Conservation (phyloP, 192 early-diverging fungal species). For the Coemansia sp. region DNA sequence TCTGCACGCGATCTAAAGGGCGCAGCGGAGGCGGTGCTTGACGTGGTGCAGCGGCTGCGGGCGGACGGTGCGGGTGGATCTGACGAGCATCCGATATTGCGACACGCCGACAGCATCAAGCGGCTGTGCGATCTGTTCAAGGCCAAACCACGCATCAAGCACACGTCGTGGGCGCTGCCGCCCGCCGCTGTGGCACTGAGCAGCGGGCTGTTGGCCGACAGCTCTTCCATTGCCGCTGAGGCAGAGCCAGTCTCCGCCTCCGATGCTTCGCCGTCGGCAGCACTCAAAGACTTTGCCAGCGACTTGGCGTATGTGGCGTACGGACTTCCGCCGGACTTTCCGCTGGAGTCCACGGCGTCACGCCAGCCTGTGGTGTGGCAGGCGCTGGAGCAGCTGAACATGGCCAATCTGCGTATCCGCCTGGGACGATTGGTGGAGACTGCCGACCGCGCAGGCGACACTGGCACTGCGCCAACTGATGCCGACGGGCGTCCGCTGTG, state of each 20-base stretch:
- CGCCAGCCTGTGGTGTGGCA: constrained; percentile 41
- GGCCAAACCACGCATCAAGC: constrained; percentile 33
- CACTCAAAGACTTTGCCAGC: constrained; percentile 13
- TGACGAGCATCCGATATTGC: constrained; percentile 2
- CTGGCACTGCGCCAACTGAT: not conserved
- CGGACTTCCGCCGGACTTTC: constrained; percentile 50
- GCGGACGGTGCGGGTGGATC: not conserved
- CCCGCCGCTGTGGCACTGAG: constrained; percentile 18
- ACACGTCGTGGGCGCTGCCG: constrained; percentile 47
- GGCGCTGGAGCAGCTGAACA: constrained; percentile 50
- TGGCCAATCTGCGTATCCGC: constrained; percentile 37
- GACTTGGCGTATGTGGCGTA: constrained; percentile 40
- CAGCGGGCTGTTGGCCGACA: constrained; percentile 15
- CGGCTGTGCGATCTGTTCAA: constrained; percentile 49
- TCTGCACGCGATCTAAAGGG: constrained; percentile 26
- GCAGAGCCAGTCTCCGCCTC: not conserved
- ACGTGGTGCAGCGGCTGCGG: constrained; percentile 7
- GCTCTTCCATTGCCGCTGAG: not conserved
- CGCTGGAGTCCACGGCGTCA: constrained; percentile 37
- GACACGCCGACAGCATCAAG: constrained; percentile 9
- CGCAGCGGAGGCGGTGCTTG: constrained; percentile 30
- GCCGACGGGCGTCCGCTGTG: constrained; percentile 31
- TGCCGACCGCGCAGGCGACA: constrained; percentile 10
- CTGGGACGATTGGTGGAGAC: constrained; percentile 20
- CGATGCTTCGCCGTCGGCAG: constrained; percentile 8